Conservation (phyloP, 148 eudicot species). For the Amaranthus hypochondriacus region DNA sequence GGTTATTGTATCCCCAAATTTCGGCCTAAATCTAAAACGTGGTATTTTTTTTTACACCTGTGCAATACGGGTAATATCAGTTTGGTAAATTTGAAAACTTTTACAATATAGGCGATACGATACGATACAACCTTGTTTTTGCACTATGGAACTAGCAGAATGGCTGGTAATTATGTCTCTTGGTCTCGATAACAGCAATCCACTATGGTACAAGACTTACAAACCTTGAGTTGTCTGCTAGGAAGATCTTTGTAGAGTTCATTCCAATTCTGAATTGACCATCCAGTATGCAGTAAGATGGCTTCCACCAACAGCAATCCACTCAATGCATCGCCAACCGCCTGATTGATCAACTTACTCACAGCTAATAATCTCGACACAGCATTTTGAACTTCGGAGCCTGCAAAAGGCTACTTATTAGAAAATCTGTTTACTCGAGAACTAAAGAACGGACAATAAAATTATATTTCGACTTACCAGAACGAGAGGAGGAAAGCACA, state of each 20-base stretch:
- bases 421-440: background rate
- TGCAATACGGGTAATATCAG: too few relatives aligned
- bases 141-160: too few relatives aligned
- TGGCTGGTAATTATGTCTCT: too few relatives aligned
- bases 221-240: slow-evolving; percentile 91
- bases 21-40: too few relatives aligned
- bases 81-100: too few relatives aligned
- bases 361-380: slow-evolving; percentile 76
- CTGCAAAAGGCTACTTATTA: slow-evolving; percentile 36
- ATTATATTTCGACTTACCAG: slow-evolving; percentile 37
- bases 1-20: too few relatives aligned
- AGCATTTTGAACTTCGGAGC: slow-evolving; percentile 73
- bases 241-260: slow-evolving; percentile 82
- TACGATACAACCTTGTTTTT: too few relatives aligned
- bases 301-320: slow-evolving; percentile 88
- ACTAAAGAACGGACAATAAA: background rate
- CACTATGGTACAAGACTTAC: background rate
- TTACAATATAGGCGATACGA: too few relatives aligned
- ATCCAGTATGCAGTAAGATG: slow-evolving; percentile 65
- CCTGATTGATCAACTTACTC: slow-evolving; percentile 85
- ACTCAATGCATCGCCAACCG: slow-evolving; percentile 95
- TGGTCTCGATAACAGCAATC: too few relatives aligned
- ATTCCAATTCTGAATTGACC: slow-evolving; percentile 85
- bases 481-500: slow-evolving; percentile 42
- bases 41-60: too few relatives aligned